Base-by-base conservation (phyloP, 129 eudicot species). In the Centella asiatica region DNA sequence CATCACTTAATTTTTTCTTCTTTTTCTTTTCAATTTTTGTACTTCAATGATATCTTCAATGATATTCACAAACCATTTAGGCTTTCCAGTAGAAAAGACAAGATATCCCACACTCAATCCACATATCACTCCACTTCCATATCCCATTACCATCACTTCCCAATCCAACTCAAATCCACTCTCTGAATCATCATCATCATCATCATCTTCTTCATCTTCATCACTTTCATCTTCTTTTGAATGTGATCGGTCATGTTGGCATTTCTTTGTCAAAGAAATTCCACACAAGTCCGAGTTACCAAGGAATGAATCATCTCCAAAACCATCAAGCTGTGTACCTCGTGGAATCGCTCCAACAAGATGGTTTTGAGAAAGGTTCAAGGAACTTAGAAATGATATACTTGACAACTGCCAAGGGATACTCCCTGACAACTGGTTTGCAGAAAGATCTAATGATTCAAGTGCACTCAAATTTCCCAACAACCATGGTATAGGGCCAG, bases 201-300 rank as follows among this genome's bases (percentile, higher is more conserved):
- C n/a, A n/a, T n/a, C n/a, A n/a, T n/a, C n/a, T n/a, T n/a, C n/a
- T n/a, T n/a, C n/a, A n/a, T n/a, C n/a, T n/a, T n/a, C n/a, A n/a
- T n/a, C n/a, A n/a, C n/a, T n/a, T n/a, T n/a, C n/a, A n/a, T n/a
- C n/a, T n/a, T n/a, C n/a, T n/a, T n/a, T n/a, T n/a, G n/a, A n/a
- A n/a, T n/a, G n/a, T n/a, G n/a, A n/a, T n/a, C n/a, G n/a, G n/a
- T n/a, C n/a, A n/a, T 54, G 61, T 45, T 65, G 60, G 10, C 78
- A 74, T 0, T 26, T 54, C 14, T 69, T 74, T 18, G 73, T 78
- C 67, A 78, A 65, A 1, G 83, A 76, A 13, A 65, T 57, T 19
- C 76, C 83, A 28, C 83, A 73, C 74, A 73, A 65, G 15, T 50
- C 83, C 6, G 22, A 6, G 29, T 78, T 78, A 48, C 69, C 76